Conservation (phyloP, 192 early-diverging fungal genomes). For the Podila horticola region DNA sequence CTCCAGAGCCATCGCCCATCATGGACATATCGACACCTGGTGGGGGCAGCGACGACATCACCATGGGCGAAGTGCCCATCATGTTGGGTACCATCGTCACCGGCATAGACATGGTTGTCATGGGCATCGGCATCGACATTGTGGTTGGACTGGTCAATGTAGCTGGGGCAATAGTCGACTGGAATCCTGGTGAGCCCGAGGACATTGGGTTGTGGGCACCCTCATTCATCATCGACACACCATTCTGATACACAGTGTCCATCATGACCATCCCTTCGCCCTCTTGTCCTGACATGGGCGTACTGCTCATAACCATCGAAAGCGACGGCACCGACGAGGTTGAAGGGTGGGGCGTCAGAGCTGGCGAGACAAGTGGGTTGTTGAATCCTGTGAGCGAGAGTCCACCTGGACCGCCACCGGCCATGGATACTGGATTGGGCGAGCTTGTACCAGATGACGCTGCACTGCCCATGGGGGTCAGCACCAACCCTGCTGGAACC, state of each 20-base stretch:
- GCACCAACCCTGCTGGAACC: neutral
- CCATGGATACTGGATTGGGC: constrained; percentile 15
- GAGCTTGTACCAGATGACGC: constrained; percentile 2
- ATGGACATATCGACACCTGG: neutral
- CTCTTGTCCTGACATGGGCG: neutral
- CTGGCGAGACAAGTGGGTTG: constrained; percentile 19
- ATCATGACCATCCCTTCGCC: neutral
- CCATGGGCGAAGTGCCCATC: neutral
- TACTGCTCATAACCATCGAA: neutral
- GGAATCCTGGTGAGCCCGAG: neutral
- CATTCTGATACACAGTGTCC: neutral
- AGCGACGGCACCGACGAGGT: constrained; percentile 11
- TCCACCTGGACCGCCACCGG: neutral
- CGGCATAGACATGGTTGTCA: neutral
- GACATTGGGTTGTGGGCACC: neutral
- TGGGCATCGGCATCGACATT: neutral
- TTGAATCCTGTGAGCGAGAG: constrained; percentile 11
- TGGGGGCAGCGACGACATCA: neutral
- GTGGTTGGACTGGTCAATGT: neutral
- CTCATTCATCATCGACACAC: neutral
- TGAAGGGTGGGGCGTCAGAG: constrained; percentile 29
- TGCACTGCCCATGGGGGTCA: neutral
- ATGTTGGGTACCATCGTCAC: neutral
- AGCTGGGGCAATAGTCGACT: neutral
- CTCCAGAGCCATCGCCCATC: neutral